These are phyloP conservation scores for Pythium chondricola DNA, from an alignment of 352 stramenopile genomes.

Conservation along the genomic window DNA sequence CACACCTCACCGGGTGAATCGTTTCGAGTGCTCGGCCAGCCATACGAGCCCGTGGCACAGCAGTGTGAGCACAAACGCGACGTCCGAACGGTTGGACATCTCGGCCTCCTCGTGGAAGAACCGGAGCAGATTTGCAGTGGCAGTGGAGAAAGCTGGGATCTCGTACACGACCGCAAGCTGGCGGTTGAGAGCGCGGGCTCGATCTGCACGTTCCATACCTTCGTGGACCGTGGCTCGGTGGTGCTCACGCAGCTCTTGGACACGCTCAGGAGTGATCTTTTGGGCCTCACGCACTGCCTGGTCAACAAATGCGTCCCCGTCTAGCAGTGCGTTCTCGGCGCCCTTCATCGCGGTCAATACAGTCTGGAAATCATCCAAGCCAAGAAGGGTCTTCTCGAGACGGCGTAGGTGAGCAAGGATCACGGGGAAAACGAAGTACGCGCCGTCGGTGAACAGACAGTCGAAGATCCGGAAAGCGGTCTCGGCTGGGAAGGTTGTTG, in stretches of 20 bases:
- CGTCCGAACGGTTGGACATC: slow-evolving; percentile 58
- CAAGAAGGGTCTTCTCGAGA: slow-evolving; percentile 43
- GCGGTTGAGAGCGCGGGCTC: slow-evolving; percentile 50
- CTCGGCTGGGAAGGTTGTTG: slow-evolving; percentile 85
- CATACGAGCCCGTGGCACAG: slow-evolving; percentile 78
- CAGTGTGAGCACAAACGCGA: slow-evolving; percentile 72
- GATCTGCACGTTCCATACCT: slow-evolving; percentile 64
- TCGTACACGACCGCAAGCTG: slow-evolving; percentile 71
- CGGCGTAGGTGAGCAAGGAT: slow-evolving; percentile 73
- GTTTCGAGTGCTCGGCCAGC: slow-evolving; percentile 72
- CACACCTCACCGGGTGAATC: slow-evolving; percentile 27
- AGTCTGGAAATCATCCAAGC: slow-evolving; percentile 55
- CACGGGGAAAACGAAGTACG: slow-evolving; percentile 76
- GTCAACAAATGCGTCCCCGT: slow-evolving; percentile 55
- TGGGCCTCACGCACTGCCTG: slow-evolving; percentile 38
- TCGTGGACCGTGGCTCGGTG: slow-evolving; percentile 52
- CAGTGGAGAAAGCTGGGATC: slow-evolving; percentile 70
- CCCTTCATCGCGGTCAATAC: slow-evolving; percentile 75
- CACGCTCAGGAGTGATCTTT: slow-evolving; percentile 26
- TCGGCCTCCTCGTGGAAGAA: slow-evolving; percentile 78
- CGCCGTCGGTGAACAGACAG: slow-evolving; percentile 79
- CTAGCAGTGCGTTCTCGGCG: slow-evolving; percentile 51
- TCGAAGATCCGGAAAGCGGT: slow-evolving; percentile 87
- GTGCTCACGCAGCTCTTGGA: slow-evolving; percentile 42
- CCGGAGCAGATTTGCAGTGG: slow-evolving; percentile 51